Evolutionary conservation across 2,329 filamentous ascomycete species (phyloP), one percentile per base, ranked within the genome.

Genomic region (Pseudogymnoascus sp.): DNA sequence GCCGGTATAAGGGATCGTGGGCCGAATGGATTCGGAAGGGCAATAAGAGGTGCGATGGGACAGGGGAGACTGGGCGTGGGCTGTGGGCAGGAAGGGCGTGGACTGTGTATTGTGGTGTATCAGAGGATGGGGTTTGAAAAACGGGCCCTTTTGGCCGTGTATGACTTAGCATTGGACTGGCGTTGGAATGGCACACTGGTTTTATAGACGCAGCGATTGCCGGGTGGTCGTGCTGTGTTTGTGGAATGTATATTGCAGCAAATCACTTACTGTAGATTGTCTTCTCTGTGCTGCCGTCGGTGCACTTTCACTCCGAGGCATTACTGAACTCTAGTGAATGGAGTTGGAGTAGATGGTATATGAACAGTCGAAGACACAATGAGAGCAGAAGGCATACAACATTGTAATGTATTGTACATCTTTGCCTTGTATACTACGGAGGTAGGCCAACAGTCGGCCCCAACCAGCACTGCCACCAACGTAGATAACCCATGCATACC

Each of bases 1-100:
- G 64, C 90, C 90, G 1, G 90, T 93, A 68, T 93, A 85, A 81
- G 69, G 24, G n/a, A 3, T 7, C 10, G 5, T 33, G 16, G 50
- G 22, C 4, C 19, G 8, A n/a, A 56, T 22, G 10, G n/a, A 7
- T 56, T 16, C 16, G 19, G 7, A 3, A 6, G n/a, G 26, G 26
- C 11, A 8, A 19, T 31, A 10, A 53, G n/a, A 6, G 2, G 46
- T 19, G 14, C 24, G 8, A 28, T 50, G 22, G 3, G 22, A 6
- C 8, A 7, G 22, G 46, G 8, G n/a, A 14, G 26, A 19, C n/a
- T 33, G 10, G n/a, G 28, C 26, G 26, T 33, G 14, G 46, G 16
- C 31, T 53, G 6, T 26, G 43, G 43, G 43, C 0, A 11, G 43
- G 43, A 33, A 33, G 3, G 46, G 26, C 26, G 46, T 12, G 26